Base-by-base conservation (phyloP, 345 rosid species). In the Stellera chamaejasme region DNA sequence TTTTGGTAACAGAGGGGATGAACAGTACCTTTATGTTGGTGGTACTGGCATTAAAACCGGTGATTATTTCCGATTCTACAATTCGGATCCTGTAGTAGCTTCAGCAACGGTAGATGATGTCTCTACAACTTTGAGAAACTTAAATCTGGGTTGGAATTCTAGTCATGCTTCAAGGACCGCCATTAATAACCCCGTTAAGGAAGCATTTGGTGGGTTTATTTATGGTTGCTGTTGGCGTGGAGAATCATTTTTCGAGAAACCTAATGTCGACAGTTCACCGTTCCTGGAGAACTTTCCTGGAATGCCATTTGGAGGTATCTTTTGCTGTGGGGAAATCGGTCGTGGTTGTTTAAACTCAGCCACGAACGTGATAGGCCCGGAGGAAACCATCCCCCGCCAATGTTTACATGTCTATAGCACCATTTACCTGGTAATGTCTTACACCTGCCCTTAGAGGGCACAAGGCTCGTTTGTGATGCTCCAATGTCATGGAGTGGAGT, bases 191-290 rank as follows among this genome's bases (percentile, higher is more conserved):
- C 60, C 13, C 3, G 65, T 15, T 13, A 73, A 63, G 23, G 81
- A 80, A 72, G 69, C 74, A 27, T 55, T 85, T 44, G 98, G 96
- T 65, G 90, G 98, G 41, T 79, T 85, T 59, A 73, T 84, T 13
- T 80, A 88, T 55, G 60, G 78, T 0, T 80, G 82, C 60, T 48
- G 54, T 27, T 79, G 81, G 44, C 90, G 96, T 0, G 80, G 90
- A 10, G 71, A 63, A 7, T 64, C 77, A 0, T 80, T 81, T 77
- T 80, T 80, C 43, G 76, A 68, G 16, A 54, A 61, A 5, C 57
- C 2, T 47, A 66, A 83, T 12, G 77, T 71, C 0, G 83, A 91
- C 48, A 73, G 79, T 69, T 76, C 72, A 8, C 96, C 96, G 1
- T 67, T 91, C 56, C 26, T 66, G 58, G 80, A 85, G 48, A 88